Percentiles rank a stretch among this genome's conserved stretches.
phyloP scores from a whole-genome alignment of 1,284 basidiomycete genomes.

The Cutaneotrichosporon cutaneum region DNA sequence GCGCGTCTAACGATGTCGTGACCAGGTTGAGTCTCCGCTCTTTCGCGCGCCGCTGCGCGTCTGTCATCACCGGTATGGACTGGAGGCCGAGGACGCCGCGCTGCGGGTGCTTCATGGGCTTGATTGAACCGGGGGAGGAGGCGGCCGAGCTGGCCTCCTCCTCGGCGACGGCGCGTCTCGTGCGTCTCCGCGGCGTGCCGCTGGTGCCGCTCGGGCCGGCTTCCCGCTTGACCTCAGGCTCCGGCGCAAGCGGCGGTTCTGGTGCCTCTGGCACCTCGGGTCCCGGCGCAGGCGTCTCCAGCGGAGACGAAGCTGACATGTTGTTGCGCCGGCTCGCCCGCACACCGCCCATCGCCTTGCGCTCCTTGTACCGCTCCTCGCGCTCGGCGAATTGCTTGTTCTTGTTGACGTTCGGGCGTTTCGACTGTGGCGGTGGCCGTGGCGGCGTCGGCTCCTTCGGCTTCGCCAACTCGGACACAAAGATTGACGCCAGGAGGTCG shows the following conservation, averaged over 20 bases:
- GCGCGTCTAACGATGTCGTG: slow-evolving; percentile 68
- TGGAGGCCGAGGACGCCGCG: slow-evolving; percentile 45
- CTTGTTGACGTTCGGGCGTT: slow-evolving; percentile 32
- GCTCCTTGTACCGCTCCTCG: slow-evolving; percentile 24
- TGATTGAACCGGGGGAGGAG: slow-evolving; percentile 14
- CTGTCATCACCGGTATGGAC: slow-evolving; percentile 41
- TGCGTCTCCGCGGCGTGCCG: background rate
- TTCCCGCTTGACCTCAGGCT: background rate
- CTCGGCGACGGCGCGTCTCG: background rate
- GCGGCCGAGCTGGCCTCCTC: background rate
- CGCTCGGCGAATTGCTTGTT: slow-evolving; percentile 26
- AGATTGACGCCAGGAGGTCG: slow-evolving; percentile 66
- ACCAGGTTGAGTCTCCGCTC: slow-evolving; percentile 46
- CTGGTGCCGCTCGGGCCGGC: background rate
- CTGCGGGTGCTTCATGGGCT: slow-evolving; percentile 25
- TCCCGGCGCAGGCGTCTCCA: background rate
- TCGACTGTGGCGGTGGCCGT: too few relatives aligned
- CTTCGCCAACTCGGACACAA: slow-evolving; percentile 65
- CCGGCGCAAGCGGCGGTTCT: background rate
- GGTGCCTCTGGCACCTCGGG: background rate
- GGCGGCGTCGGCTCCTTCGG: slow-evolving; percentile 61
- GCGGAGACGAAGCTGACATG: background rate
- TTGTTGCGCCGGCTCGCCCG: slow-evolving; percentile 5
- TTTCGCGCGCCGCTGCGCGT: slow-evolving; percentile 50
- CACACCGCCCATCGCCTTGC: slow-evolving; percentile 12